Base-by-base conservation (phyloP, 2,329 filamentous ascomycete species). In the Leptoxyphium fumago region DNA sequence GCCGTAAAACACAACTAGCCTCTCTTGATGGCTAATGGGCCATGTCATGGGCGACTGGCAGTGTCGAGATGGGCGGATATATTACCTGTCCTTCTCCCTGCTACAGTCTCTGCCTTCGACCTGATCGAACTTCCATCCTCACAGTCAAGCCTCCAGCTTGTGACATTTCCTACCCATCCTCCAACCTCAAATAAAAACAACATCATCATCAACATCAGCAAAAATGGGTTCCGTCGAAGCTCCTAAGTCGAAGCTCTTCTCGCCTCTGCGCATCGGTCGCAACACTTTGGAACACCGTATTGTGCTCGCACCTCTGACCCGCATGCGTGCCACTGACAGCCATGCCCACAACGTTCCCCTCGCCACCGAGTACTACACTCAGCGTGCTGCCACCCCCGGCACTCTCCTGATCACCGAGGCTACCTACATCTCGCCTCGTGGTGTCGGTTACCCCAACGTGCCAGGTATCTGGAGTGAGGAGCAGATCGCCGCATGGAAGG, bases 401-500 rank as follows among this genome's bases (percentile, higher is more conserved):
- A 77, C 73, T 1, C 61, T 81, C 2, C 58, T 80, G 38, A 70
- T 81, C 50, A 71, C 70, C 2, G 77, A 81, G 55, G 75, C 68
- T 0, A 74, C 73, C 7, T 67, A 68, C 61, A 74, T 64, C 57
- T 70, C 57, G 54, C 52, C 61, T 5, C 63, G 65, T 50, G 67
- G 62, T 34, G 69, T 69, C 39, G 67, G 70, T 38, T 70, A 67
- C 50, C 60, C 60, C 34, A 71, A 74, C 48, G 65, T 71, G 1
- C 77, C 79, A 0, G 77, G 75, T 21, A 74, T 79, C 52, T 79
- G 67, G 54, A 72, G 57, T 15, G 60, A 68, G 0, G 68, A 65
- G n/a, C 76, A 81, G 46, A 66, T 80, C 38, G 66, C 65, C 1
- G 72, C 65, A 0, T 84, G 79, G 80, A 74, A 70, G 48, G 61